A percentile compares a stretch with the other conserved stretches of the same genome.
Evolutionary conservation across 1,139 yeast species (phyloP).

Genomic region (Blastobotrys serpentis): DNA sequence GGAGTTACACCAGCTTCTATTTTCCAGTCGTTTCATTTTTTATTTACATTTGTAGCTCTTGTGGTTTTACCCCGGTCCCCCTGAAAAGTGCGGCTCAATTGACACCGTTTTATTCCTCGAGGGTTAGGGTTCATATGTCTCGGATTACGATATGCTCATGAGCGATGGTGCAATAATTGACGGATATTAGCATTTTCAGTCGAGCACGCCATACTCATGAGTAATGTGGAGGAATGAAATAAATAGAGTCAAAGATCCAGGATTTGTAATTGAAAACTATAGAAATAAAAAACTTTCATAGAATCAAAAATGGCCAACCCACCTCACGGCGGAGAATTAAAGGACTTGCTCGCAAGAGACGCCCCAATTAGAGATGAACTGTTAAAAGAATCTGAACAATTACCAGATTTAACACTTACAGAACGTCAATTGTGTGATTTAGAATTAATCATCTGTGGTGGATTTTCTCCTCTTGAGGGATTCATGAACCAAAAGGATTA

Average conservation of each 20-base stretch:
- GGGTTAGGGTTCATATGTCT: background rate
- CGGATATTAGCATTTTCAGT: background rate
- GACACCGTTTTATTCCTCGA: background rate
- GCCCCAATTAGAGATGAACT: conserved; percentile 56
- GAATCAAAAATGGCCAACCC: conserved; percentile 54
- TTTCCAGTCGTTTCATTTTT: too few relatives aligned
- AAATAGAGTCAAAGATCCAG: background rate
- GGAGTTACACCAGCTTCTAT: too few relatives aligned
- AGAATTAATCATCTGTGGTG: conserved; percentile 89
- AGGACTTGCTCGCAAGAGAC: conserved; percentile 85
- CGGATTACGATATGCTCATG: background rate
- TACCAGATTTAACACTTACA: conserved; percentile 60
- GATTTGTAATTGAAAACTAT: background rate
- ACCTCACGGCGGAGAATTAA: conserved; percentile 89
- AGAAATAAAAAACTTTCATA: background rate
- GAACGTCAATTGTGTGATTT: conserved; percentile 92
- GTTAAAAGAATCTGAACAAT: conserved; percentile 54
- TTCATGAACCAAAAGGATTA: conserved; percentile 82
- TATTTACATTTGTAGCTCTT: too few relatives aligned
- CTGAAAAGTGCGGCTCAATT: background rate
- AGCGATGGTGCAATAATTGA: background rate
- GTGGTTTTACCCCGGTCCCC: too few relatives aligned
- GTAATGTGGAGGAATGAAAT: background rate
- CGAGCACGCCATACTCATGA: background rate
- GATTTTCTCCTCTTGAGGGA: conserved; percentile 89